Percentiles rank a stretch among this genome's conserved stretches.
Evolutionary conservation across 2,329 filamentous ascomycete species (phyloP).

Genomic region (Davidsoniella neocaledoniae): DNA sequence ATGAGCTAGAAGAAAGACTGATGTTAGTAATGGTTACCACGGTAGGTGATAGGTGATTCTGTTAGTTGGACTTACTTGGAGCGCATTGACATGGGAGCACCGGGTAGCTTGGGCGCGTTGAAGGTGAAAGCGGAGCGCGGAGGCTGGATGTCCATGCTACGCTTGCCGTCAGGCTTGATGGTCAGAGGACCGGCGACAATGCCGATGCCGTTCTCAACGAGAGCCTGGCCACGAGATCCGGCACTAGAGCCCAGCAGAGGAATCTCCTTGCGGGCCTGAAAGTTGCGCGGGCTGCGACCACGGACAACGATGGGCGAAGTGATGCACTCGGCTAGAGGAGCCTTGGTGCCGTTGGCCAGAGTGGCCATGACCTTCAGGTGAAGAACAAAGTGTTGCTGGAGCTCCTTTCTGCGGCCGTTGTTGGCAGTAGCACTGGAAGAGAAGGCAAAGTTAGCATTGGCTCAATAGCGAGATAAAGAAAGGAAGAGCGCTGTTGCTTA

Average conservation of each 20-base stretch:
- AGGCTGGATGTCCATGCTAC: conserved; percentile 36
- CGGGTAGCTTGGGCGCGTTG: conserved; percentile 37
- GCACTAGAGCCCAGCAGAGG: conserved; percentile 65
- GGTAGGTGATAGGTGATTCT: neutral
- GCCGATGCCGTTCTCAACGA: conserved; percentile 45
- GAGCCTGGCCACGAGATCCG: conserved; percentile 59
- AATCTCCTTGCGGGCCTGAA: conserved; percentile 84
- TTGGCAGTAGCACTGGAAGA: conserved; percentile 70
- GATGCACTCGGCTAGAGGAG: conserved; percentile 64
- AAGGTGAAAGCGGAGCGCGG: conserved; percentile 42
- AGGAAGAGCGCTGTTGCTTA: conserved; percentile 22
- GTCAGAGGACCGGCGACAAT: conserved; percentile 41
- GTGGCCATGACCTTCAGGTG: conserved; percentile 75
- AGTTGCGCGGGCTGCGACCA: conserved; percentile 83
- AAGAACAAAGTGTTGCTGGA: conserved; percentile 91
- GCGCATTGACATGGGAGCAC: conserved; percentile 36
- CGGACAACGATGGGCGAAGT: conserved; percentile 89
- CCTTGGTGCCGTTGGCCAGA: conserved; percentile 65
- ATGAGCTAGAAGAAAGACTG: conserved; percentile 28
- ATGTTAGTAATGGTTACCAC: conserved; percentile 16
- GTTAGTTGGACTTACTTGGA: conserved; percentile 34
- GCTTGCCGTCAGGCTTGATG: conserved; percentile 37
- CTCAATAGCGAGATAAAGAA: conserved; percentile 12
- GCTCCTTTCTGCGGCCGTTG: conserved; percentile 82
- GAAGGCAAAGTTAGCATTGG: neutral